phyloP scores from a whole-genome alignment of 1,284 basidiomycete genomes.

The Golubevia sp. region DNA sequence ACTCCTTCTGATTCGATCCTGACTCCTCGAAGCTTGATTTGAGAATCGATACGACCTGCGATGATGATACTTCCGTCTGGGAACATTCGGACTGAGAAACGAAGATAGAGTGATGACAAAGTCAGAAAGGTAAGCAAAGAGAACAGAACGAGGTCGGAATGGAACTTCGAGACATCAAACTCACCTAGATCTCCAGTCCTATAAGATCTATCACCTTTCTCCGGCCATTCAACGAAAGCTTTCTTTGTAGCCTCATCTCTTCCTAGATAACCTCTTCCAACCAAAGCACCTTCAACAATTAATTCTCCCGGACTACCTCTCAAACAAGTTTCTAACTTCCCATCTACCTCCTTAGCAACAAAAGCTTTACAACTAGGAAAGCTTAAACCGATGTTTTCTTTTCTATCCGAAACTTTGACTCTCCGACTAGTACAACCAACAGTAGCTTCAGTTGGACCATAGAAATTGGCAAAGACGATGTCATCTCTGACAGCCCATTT shows the following conservation, averaged over 20 bases:
- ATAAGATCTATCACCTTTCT: conserved; percentile 64
- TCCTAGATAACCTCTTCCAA: conserved; percentile 67
- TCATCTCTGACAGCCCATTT: conserved; percentile 66
- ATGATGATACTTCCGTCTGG: conserved; percentile 68
- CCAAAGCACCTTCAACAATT: conserved; percentile 67
- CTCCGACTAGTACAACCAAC: conserved; percentile 67
- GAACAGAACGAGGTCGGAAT: conserved; percentile 6
- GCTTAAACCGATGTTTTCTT: conserved; percentile 65
- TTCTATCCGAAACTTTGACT: conserved; percentile 64
- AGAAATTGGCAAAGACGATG: conserved; percentile 67
- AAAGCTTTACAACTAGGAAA: conserved; percentile 63
- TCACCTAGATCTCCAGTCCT: conserved; percentile 65
- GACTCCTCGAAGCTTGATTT: conserved; percentile 68
- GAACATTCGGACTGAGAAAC: conserved; percentile 65
- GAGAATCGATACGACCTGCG: conserved; percentile 68
- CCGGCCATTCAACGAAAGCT: conserved; percentile 66
- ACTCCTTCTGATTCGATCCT: conserved; percentile 68
- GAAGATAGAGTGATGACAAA: conserved; percentile 7
- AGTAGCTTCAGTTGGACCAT: conserved; percentile 66
- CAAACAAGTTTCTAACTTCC: conserved; percentile 63
- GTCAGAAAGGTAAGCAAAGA: conserved; percentile 7
- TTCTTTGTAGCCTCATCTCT: conserved; percentile 65
- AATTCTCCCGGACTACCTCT: conserved; percentile 67
- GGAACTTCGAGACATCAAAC: too few species aligned
- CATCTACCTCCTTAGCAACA: conserved; percentile 60